phyloP scores from a whole-genome alignment of 495 filamentous ascomycete genomes.

The Pseudotulostoma volvatum region DNA sequence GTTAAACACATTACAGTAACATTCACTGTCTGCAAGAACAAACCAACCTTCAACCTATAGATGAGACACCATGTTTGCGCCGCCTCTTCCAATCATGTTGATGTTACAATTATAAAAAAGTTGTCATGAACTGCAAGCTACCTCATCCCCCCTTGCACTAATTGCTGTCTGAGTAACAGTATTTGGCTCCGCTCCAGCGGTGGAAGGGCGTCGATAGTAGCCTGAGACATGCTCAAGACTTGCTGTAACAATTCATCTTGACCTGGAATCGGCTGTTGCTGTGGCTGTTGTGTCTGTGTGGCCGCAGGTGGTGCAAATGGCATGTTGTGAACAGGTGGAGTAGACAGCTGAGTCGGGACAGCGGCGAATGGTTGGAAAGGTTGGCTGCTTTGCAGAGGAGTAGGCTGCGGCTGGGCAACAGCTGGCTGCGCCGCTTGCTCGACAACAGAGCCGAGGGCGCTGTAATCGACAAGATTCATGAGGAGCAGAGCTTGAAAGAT shows the following conservation, averaged over 20 bases:
- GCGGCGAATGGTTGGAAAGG: slow-evolving; percentile 20
- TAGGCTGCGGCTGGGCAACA: slow-evolving; percentile 4
- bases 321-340: slow-evolving; percentile 40
- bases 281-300: slow-evolving; percentile 25
- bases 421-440: slow-evolving; percentile 33
- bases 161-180: slow-evolving; percentile 45
- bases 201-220: slow-evolving; percentile 57
- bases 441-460: slow-evolving; percentile 37
- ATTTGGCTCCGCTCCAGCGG: slow-evolving; percentile 61
- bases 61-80: too few relatives aligned
- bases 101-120: too few relatives aligned
- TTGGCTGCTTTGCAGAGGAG: slow-evolving; percentile 13
- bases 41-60: too few relatives aligned
- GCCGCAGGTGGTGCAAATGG: slow-evolving; percentile 36
- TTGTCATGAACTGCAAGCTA: too few relatives aligned
- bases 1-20: too few relatives aligned
- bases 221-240: slow-evolving; percentile 57
- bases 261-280: slow-evolving; percentile 27
- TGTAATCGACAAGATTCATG: slow-evolving; percentile 76
- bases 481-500: slow-evolving; percentile 90
- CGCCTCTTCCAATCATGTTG: too few relatives aligned
- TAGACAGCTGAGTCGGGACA: slow-evolving; percentile 30
- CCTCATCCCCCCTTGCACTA: slow-evolving; percentile 32
- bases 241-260: slow-evolving; percentile 56
- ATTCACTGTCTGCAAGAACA: too few relatives aligned